Evolutionary conservation across 2,329 filamentous ascomycete species (phyloP).

Genomic region (Aspergillaceae sp.): DNA sequence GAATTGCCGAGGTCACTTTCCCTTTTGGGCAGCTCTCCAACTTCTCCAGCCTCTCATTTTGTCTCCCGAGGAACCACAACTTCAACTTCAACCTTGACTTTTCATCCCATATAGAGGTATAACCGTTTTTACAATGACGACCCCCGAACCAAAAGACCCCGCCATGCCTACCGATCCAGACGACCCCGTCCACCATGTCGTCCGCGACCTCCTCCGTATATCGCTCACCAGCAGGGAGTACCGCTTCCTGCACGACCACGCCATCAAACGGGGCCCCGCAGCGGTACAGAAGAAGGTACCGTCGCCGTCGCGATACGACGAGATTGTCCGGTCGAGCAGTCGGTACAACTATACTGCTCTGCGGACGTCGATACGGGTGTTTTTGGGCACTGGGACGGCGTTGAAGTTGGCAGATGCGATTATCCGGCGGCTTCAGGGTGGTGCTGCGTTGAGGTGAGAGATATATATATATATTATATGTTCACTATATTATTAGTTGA

Average conservation of each 20-base stretch:
- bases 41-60: no score
- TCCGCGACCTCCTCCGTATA: slow-evolving; percentile 79
- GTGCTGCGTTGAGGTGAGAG: slow-evolving; percentile 12
- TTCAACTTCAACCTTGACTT: no score
- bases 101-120: not conserved
- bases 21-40: no score
- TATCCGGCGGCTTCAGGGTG: slow-evolving; percentile 17
- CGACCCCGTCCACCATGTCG: slow-evolving; percentile 53
- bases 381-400: slow-evolving; percentile 53
- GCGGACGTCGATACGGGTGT: slow-evolving; percentile 62
- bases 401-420: slow-evolving; percentile 56
- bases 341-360: slow-evolving; percentile 64
- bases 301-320: slow-evolving; percentile 44
- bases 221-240: slow-evolving; percentile 79
- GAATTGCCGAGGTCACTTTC: no score
- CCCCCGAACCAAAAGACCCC: slow-evolving; percentile 4
- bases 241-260: slow-evolving; percentile 70
- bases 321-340: slow-evolving; percentile 45
- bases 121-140: not conserved
- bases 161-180: slow-evolving; percentile 1
- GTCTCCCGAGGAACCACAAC: no score
- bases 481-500: no score
- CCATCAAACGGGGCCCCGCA: slow-evolving; percentile 61
- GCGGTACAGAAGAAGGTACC: slow-evolving; percentile 48
- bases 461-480: not conserved